phyloP scores from a whole-genome alignment of 495 filamentous ascomycete species.

The Podospora pseudocomata region DNA sequence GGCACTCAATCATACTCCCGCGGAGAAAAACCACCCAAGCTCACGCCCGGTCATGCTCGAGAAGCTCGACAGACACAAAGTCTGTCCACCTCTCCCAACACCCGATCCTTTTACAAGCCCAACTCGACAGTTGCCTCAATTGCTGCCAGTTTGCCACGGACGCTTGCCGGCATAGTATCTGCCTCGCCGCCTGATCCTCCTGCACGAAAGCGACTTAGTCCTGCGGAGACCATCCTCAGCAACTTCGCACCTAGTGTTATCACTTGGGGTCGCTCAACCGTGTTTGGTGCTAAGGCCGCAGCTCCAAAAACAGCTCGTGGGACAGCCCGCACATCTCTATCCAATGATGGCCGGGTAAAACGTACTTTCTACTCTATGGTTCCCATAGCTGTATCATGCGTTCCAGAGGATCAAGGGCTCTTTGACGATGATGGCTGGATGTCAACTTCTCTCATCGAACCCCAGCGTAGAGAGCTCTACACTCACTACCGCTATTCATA shows the following conservation, averaged over 20 bases:
- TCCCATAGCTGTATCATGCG: constrained; percentile 54
- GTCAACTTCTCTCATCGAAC: constrained; percentile 65
- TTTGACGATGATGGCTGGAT: constrained; percentile 77
- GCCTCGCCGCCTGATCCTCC: constrained; percentile 63
- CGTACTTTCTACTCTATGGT: constrained; percentile 42
- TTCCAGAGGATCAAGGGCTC: constrained; percentile 68
- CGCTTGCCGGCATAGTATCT: constrained; percentile 65
- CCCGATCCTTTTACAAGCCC: constrained; percentile 46
- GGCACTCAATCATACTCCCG: constrained; percentile 52
- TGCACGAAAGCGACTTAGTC: constrained; percentile 60
- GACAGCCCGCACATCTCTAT: constrained; percentile 44
- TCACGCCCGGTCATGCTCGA: constrained; percentile 31
- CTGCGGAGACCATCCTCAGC: constrained; percentile 62
- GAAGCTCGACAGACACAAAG: constrained; percentile 49
- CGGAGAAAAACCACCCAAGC: constrained; percentile 65
- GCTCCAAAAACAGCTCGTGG: constrained; percentile 32
- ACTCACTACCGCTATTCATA: constrained; percentile 72
- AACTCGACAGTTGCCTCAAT: constrained; percentile 61
- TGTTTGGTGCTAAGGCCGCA: constrained; percentile 50
- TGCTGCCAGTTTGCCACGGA: constrained; percentile 67
- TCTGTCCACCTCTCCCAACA: constrained; percentile 70
- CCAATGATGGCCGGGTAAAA: constrained; percentile 42
- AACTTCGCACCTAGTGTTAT: constrained; percentile 57
- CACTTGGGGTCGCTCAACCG: constrained; percentile 63
- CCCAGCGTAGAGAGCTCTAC: constrained; percentile 56